Conservation (phyloP, 1,284 basidiomycete species). For the Heliocybe sulcata region DNA sequence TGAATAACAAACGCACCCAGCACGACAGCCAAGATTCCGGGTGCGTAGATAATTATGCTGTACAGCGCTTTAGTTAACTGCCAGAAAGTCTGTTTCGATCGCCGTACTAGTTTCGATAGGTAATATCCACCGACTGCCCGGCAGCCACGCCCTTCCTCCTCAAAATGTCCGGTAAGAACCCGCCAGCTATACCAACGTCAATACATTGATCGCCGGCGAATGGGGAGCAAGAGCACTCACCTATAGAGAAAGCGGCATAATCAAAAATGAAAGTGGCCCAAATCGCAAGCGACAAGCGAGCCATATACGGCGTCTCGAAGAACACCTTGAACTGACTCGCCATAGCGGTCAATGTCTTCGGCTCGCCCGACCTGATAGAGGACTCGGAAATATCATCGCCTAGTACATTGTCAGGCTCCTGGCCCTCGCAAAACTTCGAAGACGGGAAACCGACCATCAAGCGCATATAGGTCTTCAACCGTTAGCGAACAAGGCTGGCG, state of each 20-base stretch:
- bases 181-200: neutral
- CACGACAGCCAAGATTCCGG: neutral
- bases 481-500: neutral
- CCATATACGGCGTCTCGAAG: neutral
- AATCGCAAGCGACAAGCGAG: neutral
- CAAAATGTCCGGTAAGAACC: neutral
- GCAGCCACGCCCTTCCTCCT: neutral
- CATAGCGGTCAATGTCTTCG: neutral
- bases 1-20: neutral
- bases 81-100: too few species aligned
- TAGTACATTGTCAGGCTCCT: too few species aligned
- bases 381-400: neutral
- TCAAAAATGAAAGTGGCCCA: neutral
- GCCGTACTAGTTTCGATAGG: neutral
- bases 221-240: neutral
- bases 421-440: too few species aligned
- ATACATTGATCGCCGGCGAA: neutral
- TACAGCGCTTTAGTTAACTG: neutral
- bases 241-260: neutral
- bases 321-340: neutral
- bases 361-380: neutral
- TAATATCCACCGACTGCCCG: neutral
- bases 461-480: neutral
- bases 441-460: neutral
- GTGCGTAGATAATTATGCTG: neutral